Percentiles rank a stretch among this genome's conserved stretches.
Conservation (phyloP, 1,139 yeast species). For the Hemisphaericaspora xylofermentans region DNA sequence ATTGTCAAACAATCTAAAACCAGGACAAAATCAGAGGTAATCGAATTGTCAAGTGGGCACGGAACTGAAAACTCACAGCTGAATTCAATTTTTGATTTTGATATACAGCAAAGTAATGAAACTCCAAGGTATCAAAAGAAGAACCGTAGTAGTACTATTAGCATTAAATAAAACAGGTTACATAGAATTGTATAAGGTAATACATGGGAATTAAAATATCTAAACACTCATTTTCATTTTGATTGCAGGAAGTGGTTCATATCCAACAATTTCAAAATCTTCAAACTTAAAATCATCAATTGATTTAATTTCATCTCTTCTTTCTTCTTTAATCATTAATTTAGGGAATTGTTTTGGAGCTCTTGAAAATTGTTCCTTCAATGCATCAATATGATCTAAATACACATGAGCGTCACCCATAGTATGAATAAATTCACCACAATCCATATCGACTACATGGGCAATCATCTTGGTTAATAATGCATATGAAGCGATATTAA, state of each 20-base stretch:
- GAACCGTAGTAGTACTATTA: conserved; percentile 6
- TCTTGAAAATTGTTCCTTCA: conserved; percentile 74
- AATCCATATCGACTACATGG: conserved; percentile 86
- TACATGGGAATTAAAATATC: neutral
- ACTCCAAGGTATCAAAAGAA: conserved; percentile 9
- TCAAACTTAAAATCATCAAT: conserved; percentile 89
- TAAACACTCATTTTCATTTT: conserved; percentile 81
- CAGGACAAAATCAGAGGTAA: neutral
- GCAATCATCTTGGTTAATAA: conserved; percentile 93
- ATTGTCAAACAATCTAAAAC: neutral
- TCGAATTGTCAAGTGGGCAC: neutral
- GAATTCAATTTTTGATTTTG: conserved; percentile 33
- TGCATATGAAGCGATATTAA: conserved; percentile 95
- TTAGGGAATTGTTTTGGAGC: conserved; percentile 79
- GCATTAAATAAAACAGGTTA: conserved; percentile 1
- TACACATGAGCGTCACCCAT: conserved; percentile 97
- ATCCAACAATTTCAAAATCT: conserved; percentile 77
- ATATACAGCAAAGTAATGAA: conserved; percentile 14
- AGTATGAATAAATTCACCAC: conserved; percentile 93
- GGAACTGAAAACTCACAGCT: neutral
- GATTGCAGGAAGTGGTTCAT: conserved; percentile 79
- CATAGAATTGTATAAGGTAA: too few relatives aligned
- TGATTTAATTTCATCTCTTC: conserved; percentile 44
- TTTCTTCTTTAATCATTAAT: conserved; percentile 61
- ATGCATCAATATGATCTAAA: conserved; percentile 87